Base-by-base conservation (phyloP, 257 asterid species). In the Solanum appendiculatum region DNA sequence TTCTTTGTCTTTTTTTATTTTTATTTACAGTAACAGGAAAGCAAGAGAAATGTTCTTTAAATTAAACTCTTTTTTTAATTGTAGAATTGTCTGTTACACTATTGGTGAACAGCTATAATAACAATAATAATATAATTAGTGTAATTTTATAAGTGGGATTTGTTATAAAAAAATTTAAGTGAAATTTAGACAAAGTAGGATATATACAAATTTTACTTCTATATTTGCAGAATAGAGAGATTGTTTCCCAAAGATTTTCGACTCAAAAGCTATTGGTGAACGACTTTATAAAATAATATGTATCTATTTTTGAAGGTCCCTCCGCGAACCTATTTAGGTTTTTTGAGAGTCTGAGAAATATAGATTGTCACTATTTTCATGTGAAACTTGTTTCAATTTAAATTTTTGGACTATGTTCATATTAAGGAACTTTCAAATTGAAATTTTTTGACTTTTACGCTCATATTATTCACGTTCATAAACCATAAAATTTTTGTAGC, bases 251-350 rank as follows among this genome's bases (percentile, higher is more conserved):
- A 25, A 25, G 9, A 12, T 25, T 11, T 12, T 25, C 1, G 1
- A 5, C 12, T 63, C 4, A 25, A 63, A 63, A 63, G 34, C 12
- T 63, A 0, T 25, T 11, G 7, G 34, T 25, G 1, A 25, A 12
- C 58, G 16, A 16, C 23, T 51, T 15, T 51, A 16, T 51, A 51
- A 51, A 7, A 51, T 51, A 15, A 18, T 51, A 5, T 51, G 7
- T 15, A 48, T 15, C 5, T 33, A 2, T 0, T 7, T 16, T 31
- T 7, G 1, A 20, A 54, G 54, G 9, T 18, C 18, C 4, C 63
- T 0, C 1, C n/a, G 15, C 40, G 1, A 0, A 31, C 6, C 0
- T 7, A 31, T 31, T 0, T 31, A 1, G 3, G 7, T 31, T 14
- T 20, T 25, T 14, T 14, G 0, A 27, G 1, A 29, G 1, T 66